These are phyloP conservation scores for Irpex lacteus DNA, from an alignment of 1,284 basidiomycete species.

Conservation along the genomic window DNA sequence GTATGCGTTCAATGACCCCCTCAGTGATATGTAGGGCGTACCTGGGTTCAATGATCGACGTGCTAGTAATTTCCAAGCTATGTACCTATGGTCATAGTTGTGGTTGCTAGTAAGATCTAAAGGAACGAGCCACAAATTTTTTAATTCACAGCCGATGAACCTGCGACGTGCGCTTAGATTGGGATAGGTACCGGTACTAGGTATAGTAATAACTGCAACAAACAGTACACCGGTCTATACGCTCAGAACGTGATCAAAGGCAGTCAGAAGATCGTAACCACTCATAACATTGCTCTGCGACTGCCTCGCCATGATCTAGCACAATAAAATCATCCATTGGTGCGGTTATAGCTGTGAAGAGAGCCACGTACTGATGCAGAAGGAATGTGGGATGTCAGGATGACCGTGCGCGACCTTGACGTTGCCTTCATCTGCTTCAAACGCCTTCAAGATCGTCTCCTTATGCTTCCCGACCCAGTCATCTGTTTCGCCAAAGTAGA, in stretches of 20 bases:
- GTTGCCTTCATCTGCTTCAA: slow-evolving; percentile 32
- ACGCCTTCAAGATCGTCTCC: slow-evolving; percentile 35
- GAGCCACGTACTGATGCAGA: slow-evolving; percentile 55
- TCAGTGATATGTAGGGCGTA: too few relatives aligned
- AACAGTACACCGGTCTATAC: too few relatives aligned
- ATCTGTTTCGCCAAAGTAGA: slow-evolving; percentile 56
- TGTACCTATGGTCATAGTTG: too few relatives aligned
- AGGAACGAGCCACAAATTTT: too few relatives aligned
- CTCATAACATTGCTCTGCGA: slow-evolving; percentile 44
- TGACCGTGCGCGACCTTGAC: slow-evolving; percentile 41
- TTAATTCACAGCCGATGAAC: too few relatives aligned
- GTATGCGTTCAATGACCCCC: too few relatives aligned
- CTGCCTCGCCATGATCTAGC: slow-evolving; percentile 47
- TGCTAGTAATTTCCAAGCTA: too few relatives aligned
- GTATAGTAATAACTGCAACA: too few relatives aligned
- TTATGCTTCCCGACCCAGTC: slow-evolving; percentile 58
- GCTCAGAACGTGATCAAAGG: neutral
- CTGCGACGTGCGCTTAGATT: too few relatives aligned
- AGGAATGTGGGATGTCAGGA: slow-evolving; percentile 54
- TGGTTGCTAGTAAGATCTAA: too few relatives aligned
- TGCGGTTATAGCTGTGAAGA: slow-evolving; percentile 1
- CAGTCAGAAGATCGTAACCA: slow-evolving; percentile 36
- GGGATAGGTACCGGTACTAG: too few relatives aligned
- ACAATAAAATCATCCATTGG: neutral
- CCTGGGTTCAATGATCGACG: too few relatives aligned